These are phyloP conservation scores for Aschersonia sp. DNA, from an alignment of 2,329 filamentous ascomycete species.

Conservation along the genomic window DNA sequence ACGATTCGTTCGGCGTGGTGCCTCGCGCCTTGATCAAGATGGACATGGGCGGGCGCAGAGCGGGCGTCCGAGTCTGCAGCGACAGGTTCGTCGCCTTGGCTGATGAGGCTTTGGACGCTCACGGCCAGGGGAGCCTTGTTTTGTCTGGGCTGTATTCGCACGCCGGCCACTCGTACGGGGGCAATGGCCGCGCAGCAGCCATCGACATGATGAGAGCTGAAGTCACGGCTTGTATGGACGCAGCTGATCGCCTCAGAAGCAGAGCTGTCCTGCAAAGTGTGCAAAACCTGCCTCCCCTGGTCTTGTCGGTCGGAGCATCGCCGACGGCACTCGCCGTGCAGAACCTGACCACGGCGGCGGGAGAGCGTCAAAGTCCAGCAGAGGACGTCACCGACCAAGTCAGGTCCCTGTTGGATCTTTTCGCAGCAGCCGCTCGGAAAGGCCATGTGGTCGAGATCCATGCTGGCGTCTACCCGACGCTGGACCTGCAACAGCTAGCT, in stretches of 20 bases:
- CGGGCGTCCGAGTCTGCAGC: conserved; percentile 42
- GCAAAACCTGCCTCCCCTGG: conserved; percentile 7
- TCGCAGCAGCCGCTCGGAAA: conserved; percentile 14
- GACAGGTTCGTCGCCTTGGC: conserved; percentile 32
- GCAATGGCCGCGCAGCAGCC: conserved; percentile 16
- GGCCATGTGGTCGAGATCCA: conserved; percentile 50
- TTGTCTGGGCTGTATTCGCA: conserved; percentile 60
- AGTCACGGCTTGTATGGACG: conserved; percentile 13
- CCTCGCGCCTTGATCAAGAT: conserved; percentile 57
- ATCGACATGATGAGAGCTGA: conserved; percentile 16
- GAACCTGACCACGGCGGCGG: conserved; percentile 7
- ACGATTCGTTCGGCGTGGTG: conserved; percentile 25
- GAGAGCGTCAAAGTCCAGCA: conserved; percentile 2
- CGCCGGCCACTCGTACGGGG: conserved; percentile 55
- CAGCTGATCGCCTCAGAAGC: conserved; percentile 8
- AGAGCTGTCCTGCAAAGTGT: conserved; percentile 7
- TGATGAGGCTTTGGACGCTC: conserved; percentile 17
- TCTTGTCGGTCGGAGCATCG: conserved; percentile 60
- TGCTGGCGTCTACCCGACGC: conserved; percentile 60
- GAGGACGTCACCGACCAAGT: conserved; percentile 9
- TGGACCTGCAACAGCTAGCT: conserved; percentile 69
- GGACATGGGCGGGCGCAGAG: conserved; percentile 58
- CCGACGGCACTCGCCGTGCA: conserved; percentile 41
- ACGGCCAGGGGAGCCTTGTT: conserved; percentile 13
- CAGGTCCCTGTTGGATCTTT: conserved; percentile 7